Percentiles rank a stretch among this genome's conserved stretches.
Conservation (phyloP, 495 filamentous ascomycete genomes). For the Staphylotrichum longicolle region DNA sequence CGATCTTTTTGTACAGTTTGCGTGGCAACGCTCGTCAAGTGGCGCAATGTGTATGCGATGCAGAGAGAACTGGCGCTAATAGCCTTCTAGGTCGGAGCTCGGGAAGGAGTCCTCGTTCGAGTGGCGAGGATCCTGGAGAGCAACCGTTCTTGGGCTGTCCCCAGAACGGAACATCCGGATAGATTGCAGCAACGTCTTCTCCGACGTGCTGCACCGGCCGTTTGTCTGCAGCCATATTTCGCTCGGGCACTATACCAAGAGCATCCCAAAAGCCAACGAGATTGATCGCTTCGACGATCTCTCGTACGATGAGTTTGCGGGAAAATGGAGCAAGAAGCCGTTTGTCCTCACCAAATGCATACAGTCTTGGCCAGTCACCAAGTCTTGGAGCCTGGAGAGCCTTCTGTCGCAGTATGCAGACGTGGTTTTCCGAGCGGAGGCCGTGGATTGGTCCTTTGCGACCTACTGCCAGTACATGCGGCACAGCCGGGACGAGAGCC, state of each 20-base stretch:
- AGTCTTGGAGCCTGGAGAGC: constrained; percentile 66
- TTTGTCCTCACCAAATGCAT: constrained; percentile 90
- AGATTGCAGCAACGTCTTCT: constrained; percentile 78
- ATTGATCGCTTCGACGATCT: constrained; percentile 71
- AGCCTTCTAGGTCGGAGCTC: constrained; percentile 24
- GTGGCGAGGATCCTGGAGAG: constrained; percentile 87
- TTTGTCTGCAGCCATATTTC: constrained; percentile 82
- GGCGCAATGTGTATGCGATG: neutral
- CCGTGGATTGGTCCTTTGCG: constrained; percentile 83
- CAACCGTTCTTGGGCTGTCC: constrained; percentile 69
- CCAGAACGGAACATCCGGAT: constrained; percentile 49
- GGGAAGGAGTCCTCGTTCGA: constrained; percentile 44
- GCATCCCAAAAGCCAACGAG: constrained; percentile 70
- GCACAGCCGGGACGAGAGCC: constrained; percentile 80
- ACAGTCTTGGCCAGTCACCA: constrained; percentile 75
- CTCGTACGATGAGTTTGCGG: constrained; percentile 67
- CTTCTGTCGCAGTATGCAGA: constrained; percentile 63
- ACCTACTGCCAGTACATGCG: constrained; percentile 84
- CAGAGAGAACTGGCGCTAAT: constrained; percentile 16
- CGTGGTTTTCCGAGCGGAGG: constrained; percentile 79
- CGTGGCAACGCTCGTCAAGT: neutral
- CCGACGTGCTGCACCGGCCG: constrained; percentile 85
- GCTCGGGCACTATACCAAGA: constrained; percentile 60
- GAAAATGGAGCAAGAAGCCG: constrained; percentile 72
- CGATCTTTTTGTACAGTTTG: neutral